These are phyloP conservation scores for Stachybotrys chlorohalonatus DNA, from an alignment of 2,329 filamentous ascomycete species.

Conservation along the genomic window DNA sequence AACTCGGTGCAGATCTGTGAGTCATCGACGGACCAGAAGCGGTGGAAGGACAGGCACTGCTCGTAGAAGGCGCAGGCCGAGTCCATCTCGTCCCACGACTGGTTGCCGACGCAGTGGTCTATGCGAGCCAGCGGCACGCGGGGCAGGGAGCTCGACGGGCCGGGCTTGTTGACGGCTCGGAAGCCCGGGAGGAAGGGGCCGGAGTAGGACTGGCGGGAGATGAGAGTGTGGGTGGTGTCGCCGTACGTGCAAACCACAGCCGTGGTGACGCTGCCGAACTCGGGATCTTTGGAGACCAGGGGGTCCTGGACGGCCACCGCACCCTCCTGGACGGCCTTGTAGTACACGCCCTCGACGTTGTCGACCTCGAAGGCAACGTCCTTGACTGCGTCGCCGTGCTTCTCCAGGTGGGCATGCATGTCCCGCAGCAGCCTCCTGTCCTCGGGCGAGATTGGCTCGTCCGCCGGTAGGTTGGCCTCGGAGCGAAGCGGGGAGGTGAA, in stretches of 20 bases:
- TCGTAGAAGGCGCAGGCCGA: constrained; percentile 68
- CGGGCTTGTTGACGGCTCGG: constrained; percentile 39
- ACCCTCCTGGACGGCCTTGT: constrained; percentile 58
- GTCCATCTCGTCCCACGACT: constrained; percentile 86
- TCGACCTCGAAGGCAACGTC: constrained; percentile 95
- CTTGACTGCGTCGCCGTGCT: constrained; percentile 88
- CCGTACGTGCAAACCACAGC: constrained; percentile 88
- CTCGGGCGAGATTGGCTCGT: constrained; percentile 51
- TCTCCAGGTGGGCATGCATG: constrained; percentile 74
- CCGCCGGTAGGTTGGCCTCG: constrained; percentile 38
- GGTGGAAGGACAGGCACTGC: constrained; percentile 81
- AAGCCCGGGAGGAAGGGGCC: constrained; percentile 82
- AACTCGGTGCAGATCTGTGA: constrained; percentile 88
- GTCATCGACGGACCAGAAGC: constrained; percentile 96
- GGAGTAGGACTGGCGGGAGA: constrained; percentile 61
- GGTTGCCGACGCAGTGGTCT: constrained; percentile 96
- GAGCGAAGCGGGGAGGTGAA: constrained; percentile 75
- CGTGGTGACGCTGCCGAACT: constrained; percentile 57
- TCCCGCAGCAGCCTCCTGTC: constrained; percentile 61
- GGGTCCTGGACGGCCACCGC: constrained; percentile 56
- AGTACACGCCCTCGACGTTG: constrained; percentile 72
- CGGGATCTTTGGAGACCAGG: constrained; percentile 40
- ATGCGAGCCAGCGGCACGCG: constrained; percentile 61
- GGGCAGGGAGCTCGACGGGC: constrained; percentile 42
- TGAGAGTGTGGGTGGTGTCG: constrained; percentile 88